Percentiles rank a stretch among this genome's conserved stretches.
These are phyloP conservation scores for Papiliotrema terrestris DNA, from an alignment of 1,284 basidiomycete species.

Conservation along the genomic window DNA sequence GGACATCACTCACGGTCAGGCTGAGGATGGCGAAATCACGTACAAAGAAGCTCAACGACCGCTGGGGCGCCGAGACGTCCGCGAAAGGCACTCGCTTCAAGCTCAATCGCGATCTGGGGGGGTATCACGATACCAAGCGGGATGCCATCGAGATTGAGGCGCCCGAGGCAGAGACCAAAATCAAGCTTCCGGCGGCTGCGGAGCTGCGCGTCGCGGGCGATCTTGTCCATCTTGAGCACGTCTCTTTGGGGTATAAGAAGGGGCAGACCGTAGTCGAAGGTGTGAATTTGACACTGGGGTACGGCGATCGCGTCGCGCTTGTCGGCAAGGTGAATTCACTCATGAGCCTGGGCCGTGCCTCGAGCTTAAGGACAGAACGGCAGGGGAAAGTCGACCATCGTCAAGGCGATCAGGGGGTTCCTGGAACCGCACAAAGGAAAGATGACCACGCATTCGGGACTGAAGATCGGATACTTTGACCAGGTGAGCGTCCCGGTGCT, in stretches of 20 bases:
- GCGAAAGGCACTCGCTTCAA: constrained; percentile 59
- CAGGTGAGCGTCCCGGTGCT: constrained; percentile 18
- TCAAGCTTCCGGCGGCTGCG: constrained; percentile 55
- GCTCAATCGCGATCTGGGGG: constrained; percentile 59
- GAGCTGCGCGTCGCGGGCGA: constrained; percentile 53
- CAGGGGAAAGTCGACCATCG: constrained; percentile 61
- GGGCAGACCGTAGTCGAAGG: constrained; percentile 53
- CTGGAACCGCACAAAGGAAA: constrained; percentile 56
- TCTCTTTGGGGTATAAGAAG: constrained; percentile 50
- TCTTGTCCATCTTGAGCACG: constrained; percentile 56
- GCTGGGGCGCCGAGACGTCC: constrained; percentile 57
- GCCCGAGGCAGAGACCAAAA: constrained; percentile 53
- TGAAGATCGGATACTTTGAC: constrained; percentile 55
- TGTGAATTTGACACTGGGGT: constrained; percentile 59
- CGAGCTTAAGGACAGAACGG: constrained; percentile 46
- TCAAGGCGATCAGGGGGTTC: constrained; percentile 57
- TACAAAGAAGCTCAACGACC: constrained; percentile 62
- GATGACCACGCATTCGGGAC: constrained; percentile 58
- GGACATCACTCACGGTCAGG: no score
- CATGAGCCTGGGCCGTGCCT: neutral
- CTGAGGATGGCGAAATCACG: constrained; percentile 42
- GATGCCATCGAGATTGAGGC: constrained; percentile 52
- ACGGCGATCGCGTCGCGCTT: constrained; percentile 58
- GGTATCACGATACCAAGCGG: constrained; percentile 54
- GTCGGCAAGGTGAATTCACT: constrained; percentile 52